Conservation (phyloP, 2,329 filamentous ascomycete species). For the Colletotrichum incanum region DNA sequence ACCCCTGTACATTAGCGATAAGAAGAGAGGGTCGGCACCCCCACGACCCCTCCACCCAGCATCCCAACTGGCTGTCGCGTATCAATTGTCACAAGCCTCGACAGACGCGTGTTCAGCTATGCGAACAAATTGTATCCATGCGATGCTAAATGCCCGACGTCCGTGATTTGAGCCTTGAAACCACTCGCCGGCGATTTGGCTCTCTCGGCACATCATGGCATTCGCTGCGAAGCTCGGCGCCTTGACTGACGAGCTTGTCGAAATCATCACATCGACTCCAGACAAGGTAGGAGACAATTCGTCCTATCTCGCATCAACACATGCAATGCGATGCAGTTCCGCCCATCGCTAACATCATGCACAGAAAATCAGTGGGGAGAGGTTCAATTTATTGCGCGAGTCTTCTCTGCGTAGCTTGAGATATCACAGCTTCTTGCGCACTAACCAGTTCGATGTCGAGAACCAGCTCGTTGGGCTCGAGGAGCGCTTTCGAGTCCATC, state of each 20-base stretch:
- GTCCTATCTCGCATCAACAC: conserved; percentile 28
- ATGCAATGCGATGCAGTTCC: conserved; percentile 20
- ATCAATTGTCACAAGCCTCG: not conserved
- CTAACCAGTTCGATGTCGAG: conserved; percentile 82
- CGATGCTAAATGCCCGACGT: not conserved
- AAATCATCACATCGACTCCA: conserved; percentile 71
- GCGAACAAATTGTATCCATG: conserved; percentile 8
- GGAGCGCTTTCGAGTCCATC: conserved; percentile 88
- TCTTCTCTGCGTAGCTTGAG: conserved; percentile 67
- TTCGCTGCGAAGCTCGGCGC: conserved; percentile 76
- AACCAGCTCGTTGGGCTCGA: conserved; percentile 79
- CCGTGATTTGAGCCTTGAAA: conserved; percentile 2
- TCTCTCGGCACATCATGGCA: conserved; percentile 70
- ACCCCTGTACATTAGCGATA: conserved; percentile 37
- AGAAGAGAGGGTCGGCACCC: conserved; percentile 21
- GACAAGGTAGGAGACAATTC: conserved; percentile 61
- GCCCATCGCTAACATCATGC: conserved; percentile 15
- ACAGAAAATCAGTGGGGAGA: conserved; percentile 49
- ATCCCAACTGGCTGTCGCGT: conserved; percentile 13
- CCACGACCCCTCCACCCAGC: conserved; percentile 22
- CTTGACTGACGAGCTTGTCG: conserved; percentile 81
- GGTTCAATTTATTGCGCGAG: conserved; percentile 64
- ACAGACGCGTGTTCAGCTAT: conserved; percentile 12
- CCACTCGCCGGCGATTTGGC: conserved; percentile 1
- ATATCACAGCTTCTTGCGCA: conserved; percentile 72